Percentiles rank a stretch among this genome's conserved stretches.
phyloP scores from a whole-genome alignment of 495 filamentous ascomycete species.

The Neurospora hispaniola region DNA sequence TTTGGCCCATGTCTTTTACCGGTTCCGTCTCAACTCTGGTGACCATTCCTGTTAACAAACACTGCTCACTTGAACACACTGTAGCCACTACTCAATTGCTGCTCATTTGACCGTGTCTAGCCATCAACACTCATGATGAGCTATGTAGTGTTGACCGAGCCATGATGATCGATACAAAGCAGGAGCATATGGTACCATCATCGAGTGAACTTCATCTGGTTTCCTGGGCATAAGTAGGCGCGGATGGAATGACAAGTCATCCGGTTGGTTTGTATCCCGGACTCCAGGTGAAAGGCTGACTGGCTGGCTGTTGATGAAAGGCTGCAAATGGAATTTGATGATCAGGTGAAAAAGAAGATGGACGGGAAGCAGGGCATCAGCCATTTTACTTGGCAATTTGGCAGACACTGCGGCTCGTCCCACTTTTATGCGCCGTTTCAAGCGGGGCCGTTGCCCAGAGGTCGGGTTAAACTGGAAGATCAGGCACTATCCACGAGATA shows the following conservation, averaged over 20 bases:
- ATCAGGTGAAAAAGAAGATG: not conserved
- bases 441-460: not conserved
- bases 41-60: not conserved
- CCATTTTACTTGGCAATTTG: not conserved
- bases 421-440: not conserved
- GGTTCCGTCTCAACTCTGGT: not conserved
- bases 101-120: not conserved
- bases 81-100: not conserved
- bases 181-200: not conserved
- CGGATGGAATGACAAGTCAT: not conserved
- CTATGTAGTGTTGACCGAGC: not conserved
- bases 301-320: not conserved
- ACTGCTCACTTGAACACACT: not conserved
- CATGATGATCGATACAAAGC: not conserved
- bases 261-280: not conserved
- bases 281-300: not conserved
- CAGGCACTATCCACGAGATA: not conserved
- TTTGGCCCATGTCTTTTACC: not conserved
- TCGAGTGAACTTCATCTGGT: not conserved
- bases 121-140: not conserved
- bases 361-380: not conserved
- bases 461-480: not conserved
- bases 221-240: not conserved
- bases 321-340: not conserved
- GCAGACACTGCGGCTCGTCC: not conserved